Evolutionary conservation across 208 protist genomes (phyloP), one percentile per base, ranked within the genome.

Genomic region (Wallacemonas collosoma): DNA sequence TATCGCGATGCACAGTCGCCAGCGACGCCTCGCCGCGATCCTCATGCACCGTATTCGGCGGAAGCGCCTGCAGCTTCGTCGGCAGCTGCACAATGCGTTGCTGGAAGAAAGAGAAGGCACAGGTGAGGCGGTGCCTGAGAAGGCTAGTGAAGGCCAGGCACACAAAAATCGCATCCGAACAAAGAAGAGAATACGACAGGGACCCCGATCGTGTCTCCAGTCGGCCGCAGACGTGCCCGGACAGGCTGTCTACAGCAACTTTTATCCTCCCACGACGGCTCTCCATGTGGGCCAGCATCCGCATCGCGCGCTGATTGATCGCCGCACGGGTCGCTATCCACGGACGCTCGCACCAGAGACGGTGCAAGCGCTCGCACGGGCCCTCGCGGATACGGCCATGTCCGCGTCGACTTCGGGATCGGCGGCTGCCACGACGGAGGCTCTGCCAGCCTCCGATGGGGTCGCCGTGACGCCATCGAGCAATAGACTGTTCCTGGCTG

Each of bases 301-400:
- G 4, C 76, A 51, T 48, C 60, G 73, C 15, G 56, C 56, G 14
- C 57, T 47, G 55, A 73, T 89, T 43, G 86, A 91, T 73, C 62
- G 64, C 38, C 82, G 86, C 48, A 88, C 73, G 55, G 75, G 80
- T 26, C 79, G 80, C 44, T 81, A 91, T 61, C 82, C 86, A 45
- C 58, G 41, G 2, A 14, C 35, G 17, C 63, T 85, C 39, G 9
- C 55, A 4, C 43, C n/a, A 2, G 55, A 15, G 2, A 43, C 6
- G 8, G 62, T 81, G 14, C 65, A 66, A 2, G 44, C 17, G 12
- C 71, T 79, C 41, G 51, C 26, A 5, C 53, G 53, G 6, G 11
- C 38, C 60, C 66, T 65, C 43, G 47, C 53, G 14, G 61, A 72
- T n/a, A 72, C 68, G 17, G 53, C 53, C n/a, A 58, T 58, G 53